Evolutionary conservation across 768 basidiomycete species (phyloP).

Genomic region (Glaciozyma martinii): DNA sequence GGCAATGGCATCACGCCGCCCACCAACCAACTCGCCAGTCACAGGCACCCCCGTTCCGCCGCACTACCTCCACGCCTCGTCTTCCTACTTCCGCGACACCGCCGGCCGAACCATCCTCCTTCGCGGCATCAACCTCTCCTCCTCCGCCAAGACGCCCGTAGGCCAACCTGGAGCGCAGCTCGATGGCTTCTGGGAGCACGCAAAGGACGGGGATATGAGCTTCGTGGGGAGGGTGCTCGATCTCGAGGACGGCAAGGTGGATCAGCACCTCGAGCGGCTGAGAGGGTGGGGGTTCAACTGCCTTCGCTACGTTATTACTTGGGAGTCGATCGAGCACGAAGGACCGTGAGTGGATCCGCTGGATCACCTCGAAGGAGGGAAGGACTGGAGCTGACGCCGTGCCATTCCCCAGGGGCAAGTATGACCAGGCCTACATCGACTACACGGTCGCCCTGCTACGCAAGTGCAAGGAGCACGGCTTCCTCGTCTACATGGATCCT

Average conservation of each 20-base stretch:
- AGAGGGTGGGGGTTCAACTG: slow-evolving; percentile 90
- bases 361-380: not conserved
- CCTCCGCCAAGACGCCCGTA: slow-evolving; percentile 74
- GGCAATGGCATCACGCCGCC: slow-evolving; percentile 5
- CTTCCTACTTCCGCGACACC: slow-evolving; percentile 33
- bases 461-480: slow-evolving; percentile 86
- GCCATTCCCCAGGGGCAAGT: slow-evolving; percentile 56
- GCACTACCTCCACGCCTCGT: slow-evolving; percentile 29
- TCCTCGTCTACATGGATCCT: slow-evolving; percentile 85
- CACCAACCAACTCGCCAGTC: slow-evolving; percentile 9
- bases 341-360: slow-evolving; percentile 67
- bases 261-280: slow-evolving; percentile 57
- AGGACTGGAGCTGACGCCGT: not conserved
- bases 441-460: slow-evolving; percentile 77
- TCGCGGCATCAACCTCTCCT: slow-evolving; percentile 90
- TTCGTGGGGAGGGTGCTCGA: slow-evolving; percentile 73
- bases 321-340: slow-evolving; percentile 88
- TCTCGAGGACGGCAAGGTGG: slow-evolving; percentile 55
- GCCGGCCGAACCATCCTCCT: slow-evolving; percentile 63
- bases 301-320: slow-evolving; percentile 71
- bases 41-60: slow-evolving; percentile 17
- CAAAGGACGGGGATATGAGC: slow-evolving; percentile 55
- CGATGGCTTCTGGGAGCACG: slow-evolving; percentile 73
- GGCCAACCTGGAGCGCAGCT: slow-evolving; percentile 58
- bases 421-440: slow-evolving; percentile 85